Percentiles rank a stretch among this genome's conserved stretches.
Conservation (phyloP, 169 alveolate species). For the Ichthyophthirius multifiliis region DNA sequence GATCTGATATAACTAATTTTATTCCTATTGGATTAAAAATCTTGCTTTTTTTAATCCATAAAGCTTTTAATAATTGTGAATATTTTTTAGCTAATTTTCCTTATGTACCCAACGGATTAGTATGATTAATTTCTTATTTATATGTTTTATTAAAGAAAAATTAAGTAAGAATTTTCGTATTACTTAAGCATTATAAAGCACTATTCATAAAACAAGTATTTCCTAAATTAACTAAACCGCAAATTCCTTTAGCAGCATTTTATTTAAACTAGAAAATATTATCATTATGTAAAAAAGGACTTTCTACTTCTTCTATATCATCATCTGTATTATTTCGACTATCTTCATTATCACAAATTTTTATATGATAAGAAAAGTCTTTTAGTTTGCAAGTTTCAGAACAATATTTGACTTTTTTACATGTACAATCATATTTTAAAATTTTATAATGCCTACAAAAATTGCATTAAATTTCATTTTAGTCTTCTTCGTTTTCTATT, state of each 20-base stretch:
- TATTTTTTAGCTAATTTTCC: slow-evolving; percentile 47
- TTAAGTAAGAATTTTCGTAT: slow-evolving; percentile 36
- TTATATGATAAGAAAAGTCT: slow-evolving; percentile 24
- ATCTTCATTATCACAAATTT: slow-evolving; percentile 25
- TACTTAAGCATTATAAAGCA: slow-evolving; percentile 57
- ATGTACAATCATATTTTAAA: slow-evolving; percentile 20
- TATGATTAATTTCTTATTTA: slow-evolving; percentile 28
- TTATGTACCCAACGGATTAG: slow-evolving; percentile 43
- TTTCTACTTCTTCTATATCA: neutral
- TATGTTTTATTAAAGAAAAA: slow-evolving; percentile 20
- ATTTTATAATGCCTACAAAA: slow-evolving; percentile 29
- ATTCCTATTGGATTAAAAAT: slow-evolving; percentile 46
- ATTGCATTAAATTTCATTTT: slow-evolving; percentile 29
- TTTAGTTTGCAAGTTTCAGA: slow-evolving; percentile 23
- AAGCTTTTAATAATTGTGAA: slow-evolving; percentile 28
- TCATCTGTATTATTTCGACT: slow-evolving; percentile 26
- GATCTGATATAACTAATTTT: slow-evolving; percentile 32
- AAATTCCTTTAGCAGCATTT: neutral
- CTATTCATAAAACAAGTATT: slow-evolving; percentile 79
- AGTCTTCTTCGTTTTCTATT: neutral
- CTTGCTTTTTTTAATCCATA: slow-evolving; percentile 23
- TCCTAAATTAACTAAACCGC: slow-evolving; percentile 71
- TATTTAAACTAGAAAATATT: neutral
- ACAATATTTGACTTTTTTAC: slow-evolving; percentile 37
- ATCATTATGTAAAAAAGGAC: no score